Conservation (phyloP, 202 grass and related monocot genomes). For the Brachypodium distachyon region DNA sequence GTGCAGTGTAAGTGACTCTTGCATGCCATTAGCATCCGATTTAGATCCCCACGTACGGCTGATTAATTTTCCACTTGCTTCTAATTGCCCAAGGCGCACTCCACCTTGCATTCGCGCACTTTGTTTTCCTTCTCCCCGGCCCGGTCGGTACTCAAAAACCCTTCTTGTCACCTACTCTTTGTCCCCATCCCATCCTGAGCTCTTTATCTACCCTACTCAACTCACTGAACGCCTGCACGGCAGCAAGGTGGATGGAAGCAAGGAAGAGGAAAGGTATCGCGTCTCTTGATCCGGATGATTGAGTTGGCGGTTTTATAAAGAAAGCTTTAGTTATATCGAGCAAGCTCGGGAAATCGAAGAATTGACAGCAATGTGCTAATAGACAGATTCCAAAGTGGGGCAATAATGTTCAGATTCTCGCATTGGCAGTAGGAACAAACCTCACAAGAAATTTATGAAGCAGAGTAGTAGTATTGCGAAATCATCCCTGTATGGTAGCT, state of each 20-base stretch:
- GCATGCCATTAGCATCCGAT: not conserved
- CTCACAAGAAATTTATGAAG: not conserved
- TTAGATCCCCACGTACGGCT: not conserved
- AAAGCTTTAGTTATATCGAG: not conserved
- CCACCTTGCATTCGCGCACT: conserved; percentile 7
- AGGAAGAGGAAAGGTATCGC: not conserved
- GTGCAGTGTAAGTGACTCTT: not conserved
- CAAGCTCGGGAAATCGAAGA: not conserved
- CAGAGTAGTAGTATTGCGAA: not conserved
- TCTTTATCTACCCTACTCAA: not conserved
- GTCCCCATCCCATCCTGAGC: not conserved
- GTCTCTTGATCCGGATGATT: not conserved
- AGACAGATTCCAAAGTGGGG: not conserved
- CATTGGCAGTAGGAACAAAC: not conserved
- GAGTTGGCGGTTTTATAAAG: not conserved
- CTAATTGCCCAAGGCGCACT: not conserved
- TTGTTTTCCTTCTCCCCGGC: not conserved
- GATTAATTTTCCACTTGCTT: not conserved
- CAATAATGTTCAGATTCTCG: not conserved
- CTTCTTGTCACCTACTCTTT: conserved; percentile 12
- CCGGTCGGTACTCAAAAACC: no score
- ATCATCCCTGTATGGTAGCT: conserved; percentile 2
- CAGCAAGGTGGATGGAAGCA: not conserved
- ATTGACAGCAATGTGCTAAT: not conserved
- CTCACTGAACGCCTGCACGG: not conserved